Percentiles rank a stretch among this genome's conserved stretches.
Evolutionary conservation across 805 yeast species (phyloP).

Genomic region (Zygoascus ofunaensis): DNA sequence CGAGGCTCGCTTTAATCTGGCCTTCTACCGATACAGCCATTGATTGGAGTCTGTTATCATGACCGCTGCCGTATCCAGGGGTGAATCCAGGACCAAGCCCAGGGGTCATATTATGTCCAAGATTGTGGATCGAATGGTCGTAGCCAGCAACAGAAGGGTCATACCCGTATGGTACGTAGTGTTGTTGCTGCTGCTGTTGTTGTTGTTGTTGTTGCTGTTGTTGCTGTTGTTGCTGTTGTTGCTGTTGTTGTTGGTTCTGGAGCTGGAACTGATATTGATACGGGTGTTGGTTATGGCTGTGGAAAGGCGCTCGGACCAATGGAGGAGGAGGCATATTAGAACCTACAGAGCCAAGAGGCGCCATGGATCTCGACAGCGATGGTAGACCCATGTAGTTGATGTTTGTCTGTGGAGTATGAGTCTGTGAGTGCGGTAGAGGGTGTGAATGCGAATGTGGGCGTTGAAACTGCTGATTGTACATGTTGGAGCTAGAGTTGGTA

Average conservation of each 20-base stretch:
- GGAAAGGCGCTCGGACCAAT: constrained; percentile 20
- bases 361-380: background rate
- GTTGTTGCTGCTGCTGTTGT: background rate
- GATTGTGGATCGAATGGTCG: too few species aligned
- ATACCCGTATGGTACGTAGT: background rate
- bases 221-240: background rate
- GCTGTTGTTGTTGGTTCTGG: too few species aligned
- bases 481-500: background rate
- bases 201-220: background rate
- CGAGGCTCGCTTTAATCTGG: constrained; percentile 22
- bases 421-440: background rate
- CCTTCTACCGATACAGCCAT: background rate
- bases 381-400: background rate
- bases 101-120: background rate
- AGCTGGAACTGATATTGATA: constrained; percentile 17
- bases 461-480: background rate
- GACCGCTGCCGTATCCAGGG: background rate
- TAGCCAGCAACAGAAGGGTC: background rate
- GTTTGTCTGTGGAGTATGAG: background rate
- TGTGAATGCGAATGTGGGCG: constrained; percentile 1
- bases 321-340: constrained; percentile 13
- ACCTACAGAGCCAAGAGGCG: background rate
- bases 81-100: background rate
- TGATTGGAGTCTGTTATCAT: background rate
- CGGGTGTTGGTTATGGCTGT: constrained; percentile 13